These are phyloP conservation scores for Chytriomyces sp. DNA, from an alignment of 192 early-diverging fungal genomes.

Conservation along the genomic window DNA sequence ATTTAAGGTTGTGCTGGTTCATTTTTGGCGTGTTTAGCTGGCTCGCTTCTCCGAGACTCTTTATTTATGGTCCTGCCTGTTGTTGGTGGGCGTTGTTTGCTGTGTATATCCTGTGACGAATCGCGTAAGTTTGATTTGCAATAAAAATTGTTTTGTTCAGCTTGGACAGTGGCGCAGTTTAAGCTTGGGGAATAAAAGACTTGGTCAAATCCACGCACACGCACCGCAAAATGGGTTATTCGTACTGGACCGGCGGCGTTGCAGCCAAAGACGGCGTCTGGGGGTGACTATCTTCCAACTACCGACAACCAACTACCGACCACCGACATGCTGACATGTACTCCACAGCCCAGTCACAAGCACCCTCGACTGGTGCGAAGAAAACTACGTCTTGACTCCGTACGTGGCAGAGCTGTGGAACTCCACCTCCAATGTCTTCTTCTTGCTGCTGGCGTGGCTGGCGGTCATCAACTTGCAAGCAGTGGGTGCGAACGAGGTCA, in stretches of 20 bases:
- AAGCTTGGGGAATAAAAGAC: too few species aligned
- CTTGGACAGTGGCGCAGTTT: too few species aligned
- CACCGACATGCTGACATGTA: not conserved
- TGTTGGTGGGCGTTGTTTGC: too few species aligned
- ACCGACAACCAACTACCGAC: not conserved
- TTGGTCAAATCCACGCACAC: not conserved
- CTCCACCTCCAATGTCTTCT: conserved; percentile 73
- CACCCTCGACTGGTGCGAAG: conserved; percentile 58
- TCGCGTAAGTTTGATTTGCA: not conserved
- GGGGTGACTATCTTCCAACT: conserved; percentile 1
- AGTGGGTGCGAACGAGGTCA: conserved; percentile 52
- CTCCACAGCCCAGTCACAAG: conserved; percentile 38
- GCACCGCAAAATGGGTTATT: conserved; percentile 17
- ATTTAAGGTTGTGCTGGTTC: too few species aligned
- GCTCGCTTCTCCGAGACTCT: not conserved
- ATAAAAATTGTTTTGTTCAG: not conserved
- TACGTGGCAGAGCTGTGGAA: conserved; percentile 85
- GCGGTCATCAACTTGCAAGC: conserved; percentile 60
- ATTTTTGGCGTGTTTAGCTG: not conserved
- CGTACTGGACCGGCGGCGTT: conserved; percentile 19
- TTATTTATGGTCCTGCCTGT: too few species aligned
- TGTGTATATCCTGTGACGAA: not conserved
- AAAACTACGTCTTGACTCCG: conserved; percentile 69
- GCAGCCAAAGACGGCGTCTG: conserved; percentile 21
- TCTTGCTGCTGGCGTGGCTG: conserved; percentile 64